Evolutionary conservation across 2,329 filamentous ascomycete species (phyloP), one percentile per base, ranked within the genome.

Genomic region (Aspergillus glaucus): DNA sequence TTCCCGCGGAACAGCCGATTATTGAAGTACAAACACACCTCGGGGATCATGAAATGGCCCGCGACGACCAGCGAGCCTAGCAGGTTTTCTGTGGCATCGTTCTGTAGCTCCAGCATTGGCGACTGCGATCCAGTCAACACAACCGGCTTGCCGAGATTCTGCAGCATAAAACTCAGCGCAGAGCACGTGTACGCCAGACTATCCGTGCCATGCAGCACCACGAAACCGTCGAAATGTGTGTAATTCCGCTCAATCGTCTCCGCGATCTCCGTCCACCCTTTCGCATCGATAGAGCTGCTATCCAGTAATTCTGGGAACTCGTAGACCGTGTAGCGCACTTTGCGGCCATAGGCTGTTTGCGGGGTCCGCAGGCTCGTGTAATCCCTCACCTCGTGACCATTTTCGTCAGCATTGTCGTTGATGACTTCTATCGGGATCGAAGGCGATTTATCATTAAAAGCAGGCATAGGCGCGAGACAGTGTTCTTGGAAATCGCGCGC

Each of bases 21-120:
- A 69, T 93, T 88, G 77, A 96, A 96, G 75, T 94, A 95, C 32
- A 96, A 78, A 65, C 88, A 91, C 46, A 96, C 91, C 67, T 95
- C 91, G 0, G 91, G 90, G 50, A 96, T 88, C 73, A 89, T 87
- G 64, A 95, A 95, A 51, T 93, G 93, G 30, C 89, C 89, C 3
- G 91, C 91, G 48, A 95, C 86, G 62, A 95, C 89, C 62, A 95
- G 78, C 1, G 88, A 91, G 17, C 88, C 88, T 4, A 95, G 79
- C 10, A 96, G 79, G 62, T 95, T 96, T 71, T 94, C 90, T 34
- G 90, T 87, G 8, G 90, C 91, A 67, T 96, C 91, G 45, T 87
- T 93, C 69, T 95, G 90, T 22, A 95, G 80, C 52, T 91, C 85
- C 59, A 93, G 86, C 79, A 96, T 95, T 43, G 88, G 88, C 1